Conservation (phyloP, 768 basidiomycete genomes). For the Kwoniella sp. region DNA sequence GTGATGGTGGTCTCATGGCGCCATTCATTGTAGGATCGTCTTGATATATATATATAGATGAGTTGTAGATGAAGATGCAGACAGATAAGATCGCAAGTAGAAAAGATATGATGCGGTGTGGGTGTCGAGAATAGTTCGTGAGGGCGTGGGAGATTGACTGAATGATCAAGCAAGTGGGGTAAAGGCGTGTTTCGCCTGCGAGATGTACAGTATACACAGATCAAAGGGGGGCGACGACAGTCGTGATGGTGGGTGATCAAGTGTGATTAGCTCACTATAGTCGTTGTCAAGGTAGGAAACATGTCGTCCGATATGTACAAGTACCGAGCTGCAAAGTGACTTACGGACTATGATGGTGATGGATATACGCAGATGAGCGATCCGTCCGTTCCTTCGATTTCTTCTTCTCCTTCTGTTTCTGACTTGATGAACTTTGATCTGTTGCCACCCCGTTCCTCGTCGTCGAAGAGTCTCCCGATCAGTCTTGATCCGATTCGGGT, state of each 20-base stretch:
- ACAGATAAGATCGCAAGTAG: no score
- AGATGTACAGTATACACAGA: not conserved
- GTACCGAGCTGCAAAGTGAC: no score
- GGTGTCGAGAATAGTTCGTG: not conserved
- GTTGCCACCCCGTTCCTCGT: not conserved
- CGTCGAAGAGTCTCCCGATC: not conserved
- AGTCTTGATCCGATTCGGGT: not conserved
- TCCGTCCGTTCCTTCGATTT: not conserved
- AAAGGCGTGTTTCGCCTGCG: not conserved
- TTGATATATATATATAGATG: constrained; percentile 5
- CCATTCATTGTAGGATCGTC: not conserved
- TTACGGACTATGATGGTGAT: not conserved
- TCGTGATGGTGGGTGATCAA: not conserved
- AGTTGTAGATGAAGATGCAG: not conserved
- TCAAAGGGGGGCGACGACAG: not conserved
- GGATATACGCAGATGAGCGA: not conserved
- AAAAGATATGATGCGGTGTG: no score
- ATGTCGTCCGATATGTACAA: not conserved
- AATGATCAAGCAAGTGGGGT: not conserved
- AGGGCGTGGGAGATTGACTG: not conserved
- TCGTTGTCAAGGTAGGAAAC: not conserved
- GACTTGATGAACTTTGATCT: not conserved
- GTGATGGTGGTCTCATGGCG: constrained; percentile 13
- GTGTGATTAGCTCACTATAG: no score
- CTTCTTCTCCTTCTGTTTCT: not conserved